Evolutionary conservation across 768 basidiomycete genomes (phyloP).

Genomic region (Tulasnella sp.): DNA sequence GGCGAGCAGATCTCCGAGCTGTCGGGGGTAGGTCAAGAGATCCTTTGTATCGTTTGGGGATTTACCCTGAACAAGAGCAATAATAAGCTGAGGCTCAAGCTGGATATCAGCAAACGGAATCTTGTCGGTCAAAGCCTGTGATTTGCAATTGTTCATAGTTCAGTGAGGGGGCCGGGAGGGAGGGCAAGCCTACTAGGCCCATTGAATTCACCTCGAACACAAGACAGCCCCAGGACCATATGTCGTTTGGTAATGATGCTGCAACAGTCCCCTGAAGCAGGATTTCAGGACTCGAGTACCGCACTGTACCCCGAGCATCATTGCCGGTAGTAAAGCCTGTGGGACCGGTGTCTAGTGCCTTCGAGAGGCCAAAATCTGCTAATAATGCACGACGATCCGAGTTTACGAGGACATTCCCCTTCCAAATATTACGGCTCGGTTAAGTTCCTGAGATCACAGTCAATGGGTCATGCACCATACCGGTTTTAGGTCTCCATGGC

Average conservation of each 20-base stretch:
- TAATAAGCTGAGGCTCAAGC: neutral
- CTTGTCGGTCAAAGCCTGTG: neutral
- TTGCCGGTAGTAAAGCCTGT: too few relatives aligned
- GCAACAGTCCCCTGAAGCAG: neutral
- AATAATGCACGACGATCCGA: too few relatives aligned
- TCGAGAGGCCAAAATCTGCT: too few relatives aligned
- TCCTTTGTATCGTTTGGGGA: neutral
- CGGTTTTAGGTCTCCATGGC: too few relatives aligned
- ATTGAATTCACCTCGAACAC: neutral
- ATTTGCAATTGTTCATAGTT: neutral
- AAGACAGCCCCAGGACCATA: constrained; percentile 21
- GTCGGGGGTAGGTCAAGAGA: neutral
- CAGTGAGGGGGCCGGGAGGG: neutral
- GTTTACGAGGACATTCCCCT: too few relatives aligned
- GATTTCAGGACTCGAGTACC: constrained; percentile 7
- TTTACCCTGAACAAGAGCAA: neutral
- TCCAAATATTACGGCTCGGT: too few relatives aligned
- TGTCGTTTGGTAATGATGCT: neutral
- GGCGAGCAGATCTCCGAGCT: neutral
- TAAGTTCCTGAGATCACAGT: too few relatives aligned
- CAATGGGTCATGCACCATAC: neutral
- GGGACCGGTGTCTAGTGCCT: too few relatives aligned
- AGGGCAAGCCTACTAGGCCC: neutral
- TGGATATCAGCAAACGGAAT: neutral
- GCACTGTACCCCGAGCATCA: too few relatives aligned